Evolutionary conservation across 2,329 filamentous ascomycete species (phyloP), one percentile per base, ranked within the genome.

Genomic region (Curvularia verruculosa): DNA sequence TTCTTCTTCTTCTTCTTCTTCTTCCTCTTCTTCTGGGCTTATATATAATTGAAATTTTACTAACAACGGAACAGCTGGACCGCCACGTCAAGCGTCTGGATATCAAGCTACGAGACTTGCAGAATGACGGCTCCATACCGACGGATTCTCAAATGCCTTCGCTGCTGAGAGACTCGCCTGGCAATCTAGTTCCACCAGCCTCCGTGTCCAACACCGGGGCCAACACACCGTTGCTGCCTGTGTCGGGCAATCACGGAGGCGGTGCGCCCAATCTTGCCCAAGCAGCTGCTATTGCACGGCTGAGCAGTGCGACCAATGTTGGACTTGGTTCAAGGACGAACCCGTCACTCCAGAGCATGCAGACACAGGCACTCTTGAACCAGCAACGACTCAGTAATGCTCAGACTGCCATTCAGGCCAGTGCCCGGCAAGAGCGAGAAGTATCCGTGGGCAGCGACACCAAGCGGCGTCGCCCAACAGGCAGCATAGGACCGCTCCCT

Each of bases 11-110:
- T n/a, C n/a, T n/a, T n/a, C n/a, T n/a, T n/a, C n/a, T n/a, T n/a
- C n/a, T n/a, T n/a, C n/a, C n/a, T n/a, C n/a, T n/a, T n/a, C n/a
- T n/a, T n/a, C n/a, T n/a, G n/a, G n/a, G n/a, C n/a, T n/a, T n/a
- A n/a, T n/a, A 28, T 4, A 26, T 47, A 7, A 6, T 18, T 24
- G 9, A 9, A 5, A 15, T 12, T 36, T 60, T 52, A 13, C 63
- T 73, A 39, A 72, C 58, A 12, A 40, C 10, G 13, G 18, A 8
- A 37, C 45, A 81, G 65, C 78, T 88, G 19, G 86, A 89, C 63
- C 83, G 86, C 0, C 85, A 88, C 59, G 81, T 88, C 61, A 88
- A 86, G 72, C 82, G 82, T 53, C 76, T 89, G 5, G 86, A 89
- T 58, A 75, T 86, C 61, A 86, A 87, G 62, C 81, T 89, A 53